Percentiles rank a stretch among this genome's conserved stretches.
Conservation (phyloP, 352 stramenopile genomes). For the Thalassiosira mediterranea region DNA sequence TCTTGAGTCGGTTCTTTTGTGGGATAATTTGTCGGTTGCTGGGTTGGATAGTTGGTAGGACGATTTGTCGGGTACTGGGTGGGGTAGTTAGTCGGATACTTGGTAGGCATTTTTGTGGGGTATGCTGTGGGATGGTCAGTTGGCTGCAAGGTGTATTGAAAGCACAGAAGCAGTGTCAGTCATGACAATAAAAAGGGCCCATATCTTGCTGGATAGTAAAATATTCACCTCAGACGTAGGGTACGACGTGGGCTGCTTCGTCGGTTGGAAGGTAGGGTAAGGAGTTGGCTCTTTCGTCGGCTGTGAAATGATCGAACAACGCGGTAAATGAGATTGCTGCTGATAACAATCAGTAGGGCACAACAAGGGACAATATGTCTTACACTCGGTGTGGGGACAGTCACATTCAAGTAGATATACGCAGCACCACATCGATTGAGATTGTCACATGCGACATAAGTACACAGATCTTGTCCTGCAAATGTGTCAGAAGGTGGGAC, state of each 20-base stretch:
- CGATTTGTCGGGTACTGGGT: constrained; percentile 36
- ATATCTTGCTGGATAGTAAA: no score
- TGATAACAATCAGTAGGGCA: no score
- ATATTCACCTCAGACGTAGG: no score
- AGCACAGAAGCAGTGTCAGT: no score
- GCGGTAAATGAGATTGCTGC: background rate
- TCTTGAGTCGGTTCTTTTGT: constrained; percentile 8
- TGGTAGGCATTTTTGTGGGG: constrained; percentile 38
- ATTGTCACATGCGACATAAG: background rate
- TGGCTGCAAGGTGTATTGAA: constrained; percentile 10
- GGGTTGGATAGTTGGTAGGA: constrained; percentile 15
- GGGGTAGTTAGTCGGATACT: constrained; percentile 43
- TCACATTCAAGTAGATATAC: background rate
- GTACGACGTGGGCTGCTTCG: constrained; percentile 6
- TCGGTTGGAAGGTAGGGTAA: background rate
- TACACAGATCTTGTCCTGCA: background rate
- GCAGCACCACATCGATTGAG: background rate
- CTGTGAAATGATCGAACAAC: background rate
- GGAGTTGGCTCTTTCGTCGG: background rate
- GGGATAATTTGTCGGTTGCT: constrained; percentile 4
- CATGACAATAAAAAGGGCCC: no score
- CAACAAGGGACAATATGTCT: no score
- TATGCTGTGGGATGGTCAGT: constrained; percentile 36
- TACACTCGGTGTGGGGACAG: background rate
- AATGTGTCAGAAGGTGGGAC: background rate